Conservation (phyloP, 164 flowering plant genomes). For the Litsea cubeba region DNA sequence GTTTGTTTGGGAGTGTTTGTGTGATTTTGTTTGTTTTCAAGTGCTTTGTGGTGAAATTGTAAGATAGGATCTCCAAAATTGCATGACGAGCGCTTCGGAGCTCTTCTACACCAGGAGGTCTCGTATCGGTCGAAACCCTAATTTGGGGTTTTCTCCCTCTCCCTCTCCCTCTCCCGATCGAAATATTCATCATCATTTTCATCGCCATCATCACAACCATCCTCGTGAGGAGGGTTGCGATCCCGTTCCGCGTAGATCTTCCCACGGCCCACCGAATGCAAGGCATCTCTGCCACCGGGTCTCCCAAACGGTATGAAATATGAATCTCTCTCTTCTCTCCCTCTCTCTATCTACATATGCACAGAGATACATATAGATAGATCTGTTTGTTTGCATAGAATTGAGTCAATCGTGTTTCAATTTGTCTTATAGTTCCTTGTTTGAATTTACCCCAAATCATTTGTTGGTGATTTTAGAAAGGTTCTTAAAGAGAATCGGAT, state of each 20-base stretch:
- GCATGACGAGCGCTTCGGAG: conserved; percentile 33
- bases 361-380: no score
- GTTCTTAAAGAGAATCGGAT: no score
- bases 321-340: not conserved
- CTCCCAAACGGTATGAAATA: conserved; percentile 11
- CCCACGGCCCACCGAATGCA: conserved; percentile 6
- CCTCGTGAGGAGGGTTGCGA: conserved; percentile 17
- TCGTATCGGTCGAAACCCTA: conserved; percentile 18
- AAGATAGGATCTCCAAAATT: not conserved
- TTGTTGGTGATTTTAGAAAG: no score
- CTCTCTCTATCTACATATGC: no score
- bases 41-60: no score
- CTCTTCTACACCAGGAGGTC: conserved; percentile 26
- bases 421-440: no score
- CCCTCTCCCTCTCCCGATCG: conserved; percentile 11
- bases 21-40: no score
- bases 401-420: no score
- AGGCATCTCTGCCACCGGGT: conserved; percentile 23
- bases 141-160: conserved; percentile 16
- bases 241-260: conserved; percentile 12
- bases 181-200: not conserved
- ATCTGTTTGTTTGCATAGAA: no score
- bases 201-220: conserved; percentile 5
- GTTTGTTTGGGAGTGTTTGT: no score
- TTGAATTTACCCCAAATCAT: no score